Percentiles rank a stretch among this genome's conserved stretches.
Evolutionary conservation across 1,284 basidiomycete genomes (phyloP).

Genomic region (Papiliotrema fonsecae): DNA sequence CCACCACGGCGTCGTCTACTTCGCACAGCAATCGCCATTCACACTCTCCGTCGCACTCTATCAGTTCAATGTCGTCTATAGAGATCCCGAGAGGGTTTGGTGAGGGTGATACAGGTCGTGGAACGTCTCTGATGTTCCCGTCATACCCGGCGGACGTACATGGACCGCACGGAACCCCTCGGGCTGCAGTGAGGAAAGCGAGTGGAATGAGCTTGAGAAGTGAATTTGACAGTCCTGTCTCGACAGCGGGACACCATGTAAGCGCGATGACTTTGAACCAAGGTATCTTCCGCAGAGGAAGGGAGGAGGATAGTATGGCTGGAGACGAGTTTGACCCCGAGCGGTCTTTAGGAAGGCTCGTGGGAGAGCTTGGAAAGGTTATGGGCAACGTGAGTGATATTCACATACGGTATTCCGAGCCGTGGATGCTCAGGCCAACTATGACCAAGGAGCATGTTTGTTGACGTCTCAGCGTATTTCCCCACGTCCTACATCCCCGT

Average conservation of each 20-base stretch:
- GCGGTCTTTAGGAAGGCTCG: constrained; percentile 61
- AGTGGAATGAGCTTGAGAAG: constrained; percentile 12
- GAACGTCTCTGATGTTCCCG: constrained; percentile 4
- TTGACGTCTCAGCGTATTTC: constrained; percentile 14
- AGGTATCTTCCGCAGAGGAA: constrained; percentile 56
- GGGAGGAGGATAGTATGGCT: constrained; percentile 52
- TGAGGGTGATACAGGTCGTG: constrained; percentile 8
- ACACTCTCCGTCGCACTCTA: constrained; percentile 13
- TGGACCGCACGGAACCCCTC: constrained; percentile 9
- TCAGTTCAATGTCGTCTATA: constrained; percentile 16
- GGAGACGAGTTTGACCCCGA: constrained; percentile 83
- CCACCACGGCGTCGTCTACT: constrained; percentile 9
- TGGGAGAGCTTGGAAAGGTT: constrained; percentile 41
- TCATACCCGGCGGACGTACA: constrained; percentile 1
- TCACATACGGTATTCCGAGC: neutral
- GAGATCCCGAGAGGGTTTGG: constrained; percentile 25
- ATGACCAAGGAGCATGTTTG: neutral
- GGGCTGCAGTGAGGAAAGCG: constrained; percentile 9
- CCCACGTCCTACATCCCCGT: constrained; percentile 23
- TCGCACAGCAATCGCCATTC: neutral
- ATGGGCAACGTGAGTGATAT: constrained; percentile 32
- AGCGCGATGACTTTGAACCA: constrained; percentile 78
- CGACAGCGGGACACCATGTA: constrained; percentile 78
- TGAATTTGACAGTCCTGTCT: constrained; percentile 53
- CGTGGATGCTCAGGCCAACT: neutral